A percentile compares a stretch with the other conserved stretches of the same genome.
These are phyloP conservation scores for Kazachstania sp. DNA, from an alignment of 1,139 yeast species.

Conservation along the genomic window DNA sequence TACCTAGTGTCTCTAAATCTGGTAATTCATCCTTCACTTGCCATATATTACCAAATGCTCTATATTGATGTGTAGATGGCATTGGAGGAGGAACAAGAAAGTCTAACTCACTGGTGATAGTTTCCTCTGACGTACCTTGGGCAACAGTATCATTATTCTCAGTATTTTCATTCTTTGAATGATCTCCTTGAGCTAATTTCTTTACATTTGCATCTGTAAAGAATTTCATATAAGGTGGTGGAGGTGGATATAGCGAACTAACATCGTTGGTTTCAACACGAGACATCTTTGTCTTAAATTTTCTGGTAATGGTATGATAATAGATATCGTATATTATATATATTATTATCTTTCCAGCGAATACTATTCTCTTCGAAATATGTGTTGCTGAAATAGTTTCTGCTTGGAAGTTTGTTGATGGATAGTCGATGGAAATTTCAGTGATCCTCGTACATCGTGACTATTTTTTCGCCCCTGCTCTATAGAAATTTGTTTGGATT, in stretches of 20 bases:
- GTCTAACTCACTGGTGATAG: conserved; percentile 32
- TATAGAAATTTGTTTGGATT: no score
- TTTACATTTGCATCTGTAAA: conserved; percentile 56
- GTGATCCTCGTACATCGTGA: no score
- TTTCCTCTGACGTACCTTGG: background rate
- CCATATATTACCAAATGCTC: conserved; percentile 82
- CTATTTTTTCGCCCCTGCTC: no score
- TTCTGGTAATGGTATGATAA: no score
- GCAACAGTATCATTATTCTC: background rate
- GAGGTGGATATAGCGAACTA: conserved; percentile 75
- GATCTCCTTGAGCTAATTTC: conserved; percentile 25
- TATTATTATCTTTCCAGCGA: no score
- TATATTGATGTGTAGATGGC: conserved; percentile 52
- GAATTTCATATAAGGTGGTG: conserved; percentile 65
- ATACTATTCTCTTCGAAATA: conserved; percentile 5
- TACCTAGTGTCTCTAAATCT: conserved; percentile 56
- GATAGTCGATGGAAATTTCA: no score
- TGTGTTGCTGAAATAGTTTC: no score
- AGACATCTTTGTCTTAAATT: conserved; percentile 11
- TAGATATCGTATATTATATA: no score
- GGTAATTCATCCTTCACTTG: conserved; percentile 60
- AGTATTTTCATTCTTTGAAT: background rate
- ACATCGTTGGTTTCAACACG: conserved; percentile 29
- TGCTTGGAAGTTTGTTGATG: no score
- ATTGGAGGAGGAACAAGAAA: conserved; percentile 58